Conservation (phyloP, 331 rosid genomes). For the Spiraea crenata region DNA sequence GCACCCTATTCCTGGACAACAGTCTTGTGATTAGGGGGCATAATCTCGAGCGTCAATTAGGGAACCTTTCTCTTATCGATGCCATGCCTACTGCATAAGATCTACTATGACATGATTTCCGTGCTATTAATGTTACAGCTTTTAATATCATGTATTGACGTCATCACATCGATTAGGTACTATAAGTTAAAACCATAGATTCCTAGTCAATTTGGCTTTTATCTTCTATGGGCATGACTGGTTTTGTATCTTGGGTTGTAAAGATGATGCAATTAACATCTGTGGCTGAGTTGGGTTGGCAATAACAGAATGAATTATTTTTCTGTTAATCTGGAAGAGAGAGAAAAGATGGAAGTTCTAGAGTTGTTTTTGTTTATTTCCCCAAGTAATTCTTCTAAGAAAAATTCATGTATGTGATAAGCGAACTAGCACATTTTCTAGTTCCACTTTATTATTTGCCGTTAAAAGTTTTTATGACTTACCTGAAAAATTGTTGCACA, state of each 20-base stretch:
- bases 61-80: not conserved
- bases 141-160: not conserved
- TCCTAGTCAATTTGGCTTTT: not conserved
- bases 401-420: not conserved
- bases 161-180: not conserved
- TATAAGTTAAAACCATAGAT: not conserved
- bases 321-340: constrained; percentile 1
- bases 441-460: not conserved
- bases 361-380: not conserved
- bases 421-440: not conserved
- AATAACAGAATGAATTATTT: not conserved
- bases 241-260: not conserved
- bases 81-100: not conserved
- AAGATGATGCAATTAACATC: not conserved
- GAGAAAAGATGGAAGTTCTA: not conserved
- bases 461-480: constrained; percentile 7
- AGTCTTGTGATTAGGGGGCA: not conserved
- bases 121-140: not conserved
- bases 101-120: not conserved
- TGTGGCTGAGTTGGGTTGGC: not conserved
- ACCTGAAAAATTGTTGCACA: constrained; percentile 36
- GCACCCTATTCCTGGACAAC: not conserved
- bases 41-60: not conserved
- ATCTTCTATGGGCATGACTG: constrained; percentile 7
- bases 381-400: not conserved